phyloP scores from a whole-genome alignment of 2,329 filamentous ascomycete species.

The Epichloe hybrida region DNA sequence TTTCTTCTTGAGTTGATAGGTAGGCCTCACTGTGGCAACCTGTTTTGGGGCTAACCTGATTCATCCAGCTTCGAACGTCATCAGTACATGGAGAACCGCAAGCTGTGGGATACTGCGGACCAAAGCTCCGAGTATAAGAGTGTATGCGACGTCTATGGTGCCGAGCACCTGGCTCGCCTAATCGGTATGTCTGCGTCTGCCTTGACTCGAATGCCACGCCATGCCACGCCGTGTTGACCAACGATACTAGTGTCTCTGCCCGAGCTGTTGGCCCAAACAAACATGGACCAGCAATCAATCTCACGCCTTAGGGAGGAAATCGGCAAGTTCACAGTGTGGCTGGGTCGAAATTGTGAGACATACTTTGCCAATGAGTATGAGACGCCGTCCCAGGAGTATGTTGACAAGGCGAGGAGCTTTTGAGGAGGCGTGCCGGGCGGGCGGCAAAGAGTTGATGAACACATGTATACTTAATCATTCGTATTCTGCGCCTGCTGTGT shows the following conservation, averaged over 20 bases:
- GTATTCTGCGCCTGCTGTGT: too few relatives aligned
- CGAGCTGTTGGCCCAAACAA: constrained; percentile 90
- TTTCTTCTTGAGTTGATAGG: neutral
- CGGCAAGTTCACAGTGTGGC: constrained; percentile 72
- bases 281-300: constrained; percentile 90
- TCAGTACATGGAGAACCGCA: constrained; percentile 69
- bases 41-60: neutral
- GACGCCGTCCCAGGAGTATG: constrained; percentile 55
- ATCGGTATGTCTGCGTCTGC: constrained; percentile 49
- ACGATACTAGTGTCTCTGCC: constrained; percentile 60
- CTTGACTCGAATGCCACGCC: neutral
- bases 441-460: neutral
- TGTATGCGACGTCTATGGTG: constrained; percentile 75
- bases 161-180: constrained; percentile 79
- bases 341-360: constrained; percentile 58
- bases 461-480: too few relatives aligned
- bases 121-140: constrained; percentile 56
- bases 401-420: constrained; percentile 47
- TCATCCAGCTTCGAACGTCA: constrained; percentile 64
- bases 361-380: constrained; percentile 74
- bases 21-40: neutral
- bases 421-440: constrained; percentile 12
- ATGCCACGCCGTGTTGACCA: neutral
- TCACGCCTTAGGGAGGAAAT: constrained; percentile 81
- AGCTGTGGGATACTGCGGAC: constrained; percentile 50